Base-by-base conservation (phyloP, 1,284 basidiomycete genomes). In the Microbotryum intermedium region DNA sequence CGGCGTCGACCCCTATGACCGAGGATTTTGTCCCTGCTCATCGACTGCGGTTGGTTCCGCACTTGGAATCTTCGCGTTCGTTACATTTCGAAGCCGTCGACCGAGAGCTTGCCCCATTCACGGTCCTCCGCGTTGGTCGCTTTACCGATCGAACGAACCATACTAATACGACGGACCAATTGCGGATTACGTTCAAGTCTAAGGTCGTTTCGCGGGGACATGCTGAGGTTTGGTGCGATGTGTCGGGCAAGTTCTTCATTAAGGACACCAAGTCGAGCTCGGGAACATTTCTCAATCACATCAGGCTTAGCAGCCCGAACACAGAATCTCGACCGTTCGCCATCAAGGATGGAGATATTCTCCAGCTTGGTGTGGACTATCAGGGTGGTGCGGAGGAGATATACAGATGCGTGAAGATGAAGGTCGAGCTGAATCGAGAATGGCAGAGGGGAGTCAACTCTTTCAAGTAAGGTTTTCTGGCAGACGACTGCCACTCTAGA, bases 361-460 rank as follows among this genome's bases (percentile, higher is more conserved):
- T 98, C 8, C 94, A 98, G 76, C 83, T 97, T 1, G 94, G 94
- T 2, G 92, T 98, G 34, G 95, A 98, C 74, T 98, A 97, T 76
- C 94, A 97, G 75, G 94, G 94, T 29, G 95, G 94, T 0, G 84
- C 88, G 6, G 93, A 98, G 77, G 93, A 97, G 75, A 91, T 97
- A 63, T 98, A 95, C 76, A 89, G 97, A 76, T 92, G 89, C 67
- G 91, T 98, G 65, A 97, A 97, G 81, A 95, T 98, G 76, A 82
- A 90, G 62, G 82, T 98, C 58, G 94, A 98, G 77, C 68, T 82
- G 23, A 79, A 92, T 50, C 84, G 76, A 29, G 79, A 90, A 72
- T 97, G 91, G 90, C 91, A 95, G 74, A 78, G 85, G 2, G 82
- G 80, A 2, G 84, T 85, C 2, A 97, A 95, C 77, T 87, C 86